phyloP scores from a whole-genome alignment of 148 eudicot species.

The Bassia scoparia region DNA sequence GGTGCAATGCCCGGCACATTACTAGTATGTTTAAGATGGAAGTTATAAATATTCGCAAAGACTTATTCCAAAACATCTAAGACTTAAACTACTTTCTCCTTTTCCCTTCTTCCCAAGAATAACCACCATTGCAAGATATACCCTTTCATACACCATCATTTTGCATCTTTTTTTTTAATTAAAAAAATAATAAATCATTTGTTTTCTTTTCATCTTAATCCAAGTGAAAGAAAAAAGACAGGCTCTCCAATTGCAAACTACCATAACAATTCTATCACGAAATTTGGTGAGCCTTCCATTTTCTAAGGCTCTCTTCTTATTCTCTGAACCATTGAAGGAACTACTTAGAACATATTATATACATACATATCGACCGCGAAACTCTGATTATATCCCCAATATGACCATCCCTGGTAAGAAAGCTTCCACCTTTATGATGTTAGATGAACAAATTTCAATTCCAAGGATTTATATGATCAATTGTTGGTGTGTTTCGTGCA shows the following conservation, averaged over 20 bases:
- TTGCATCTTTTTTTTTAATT: background rate
- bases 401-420: slow-evolving; percentile 37
- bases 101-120: slow-evolving; percentile 32
- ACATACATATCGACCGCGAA: slow-evolving; percentile 8
- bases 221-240: background rate
- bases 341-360: too few species aligned
- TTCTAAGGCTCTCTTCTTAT: slow-evolving; percentile 17
- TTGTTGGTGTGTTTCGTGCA: background rate
- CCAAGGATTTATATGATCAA: background rate
- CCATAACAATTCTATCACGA: slow-evolving; percentile 2
- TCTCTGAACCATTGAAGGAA: background rate
- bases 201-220: background rate
- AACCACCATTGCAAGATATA: slow-evolving; percentile 37
- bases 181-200: too few species aligned
- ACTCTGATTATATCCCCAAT: background rate
- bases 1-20: too few species aligned
- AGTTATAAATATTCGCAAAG: slow-evolving; percentile 37
- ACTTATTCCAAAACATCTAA: slow-evolving; percentile 26
- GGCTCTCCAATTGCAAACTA: background rate
- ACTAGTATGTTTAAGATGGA: too few species aligned
- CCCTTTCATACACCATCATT: slow-evolving; percentile 21
- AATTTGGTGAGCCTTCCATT: background rate
- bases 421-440: background rate
- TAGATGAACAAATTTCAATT: background rate
- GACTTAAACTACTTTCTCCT: slow-evolving; percentile 25